Percentiles rank a stretch among this genome's conserved stretches.
Evolutionary conservation across 768 basidiomycete species (phyloP).

Genomic region (Agrocybe chaxingu): DNA sequence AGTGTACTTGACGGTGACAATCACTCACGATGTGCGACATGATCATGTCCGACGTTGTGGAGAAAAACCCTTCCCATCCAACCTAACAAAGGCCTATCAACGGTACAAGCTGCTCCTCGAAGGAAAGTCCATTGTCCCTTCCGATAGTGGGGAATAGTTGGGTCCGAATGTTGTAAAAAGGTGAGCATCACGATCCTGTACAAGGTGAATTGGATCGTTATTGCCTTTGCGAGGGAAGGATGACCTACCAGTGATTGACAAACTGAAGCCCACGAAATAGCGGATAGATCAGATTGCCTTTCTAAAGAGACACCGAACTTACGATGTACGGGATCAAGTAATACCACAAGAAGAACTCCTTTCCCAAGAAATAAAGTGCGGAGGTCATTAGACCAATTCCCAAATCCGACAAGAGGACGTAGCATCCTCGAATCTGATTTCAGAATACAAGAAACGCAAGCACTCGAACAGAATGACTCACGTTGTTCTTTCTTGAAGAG

Average conservation of each 20-base stretch:
- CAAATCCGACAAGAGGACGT: constrained; percentile 34
- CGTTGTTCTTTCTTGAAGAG: constrained; percentile 38
- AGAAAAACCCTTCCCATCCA: constrained; percentile 60
- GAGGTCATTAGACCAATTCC: constrained; percentile 23
- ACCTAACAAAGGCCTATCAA: constrained; percentile 55
- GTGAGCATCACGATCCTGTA: constrained; percentile 44
- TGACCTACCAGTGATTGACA: constrained; percentile 39
- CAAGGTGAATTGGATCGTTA: neutral
- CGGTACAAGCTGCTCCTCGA: constrained; percentile 53
- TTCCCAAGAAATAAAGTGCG: constrained; percentile 20
- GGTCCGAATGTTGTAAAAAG: constrained; percentile 59
- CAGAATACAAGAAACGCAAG: neutral
- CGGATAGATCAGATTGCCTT: neutral
- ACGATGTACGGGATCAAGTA: constrained; percentile 44
- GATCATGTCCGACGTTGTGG: constrained; percentile 50
- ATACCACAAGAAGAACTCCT: constrained; percentile 25
- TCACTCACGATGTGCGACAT: constrained; percentile 40
- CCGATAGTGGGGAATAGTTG: constrained; percentile 54
- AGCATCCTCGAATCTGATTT: constrained; percentile 25
- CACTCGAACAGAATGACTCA: constrained; percentile 15
- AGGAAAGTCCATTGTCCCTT: constrained; percentile 51
- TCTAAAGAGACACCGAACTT: constrained; percentile 9
- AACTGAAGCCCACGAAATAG: constrained; percentile 21
- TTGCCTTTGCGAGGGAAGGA: neutral
- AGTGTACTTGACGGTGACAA: neutral